Conservation (phyloP, 1,139 yeast genomes). For the Zygoascus sp. region DNA sequence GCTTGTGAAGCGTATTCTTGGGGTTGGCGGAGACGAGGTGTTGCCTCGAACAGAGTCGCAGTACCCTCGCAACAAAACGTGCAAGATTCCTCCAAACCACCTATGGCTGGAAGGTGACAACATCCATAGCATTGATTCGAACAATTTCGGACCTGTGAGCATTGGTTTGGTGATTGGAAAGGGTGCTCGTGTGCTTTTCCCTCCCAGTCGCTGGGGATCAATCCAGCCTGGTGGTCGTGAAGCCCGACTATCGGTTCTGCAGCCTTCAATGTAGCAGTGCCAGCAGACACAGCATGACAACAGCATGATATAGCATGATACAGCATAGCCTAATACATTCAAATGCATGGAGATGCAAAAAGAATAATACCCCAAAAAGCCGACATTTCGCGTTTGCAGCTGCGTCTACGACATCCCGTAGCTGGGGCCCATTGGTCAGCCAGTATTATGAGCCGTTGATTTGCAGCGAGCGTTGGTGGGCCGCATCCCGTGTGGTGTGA, state of each 20-base stretch:
- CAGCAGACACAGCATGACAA: too few relatives aligned
- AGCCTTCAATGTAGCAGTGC: too few relatives aligned
- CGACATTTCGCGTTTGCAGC: too few relatives aligned
- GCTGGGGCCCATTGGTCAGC: too few relatives aligned
- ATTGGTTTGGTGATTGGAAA: slow-evolving; percentile 73
- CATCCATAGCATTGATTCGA: slow-evolving; percentile 77
- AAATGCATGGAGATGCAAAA: too few relatives aligned
- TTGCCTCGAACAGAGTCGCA: slow-evolving; percentile 48
- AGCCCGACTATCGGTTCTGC: slow-evolving; percentile 21
- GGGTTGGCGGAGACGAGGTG: slow-evolving; percentile 64
- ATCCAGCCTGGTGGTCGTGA: slow-evolving; percentile 33
- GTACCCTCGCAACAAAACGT: slow-evolving; percentile 55
- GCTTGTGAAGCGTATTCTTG: slow-evolving; percentile 74
- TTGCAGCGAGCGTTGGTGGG: too few relatives aligned
- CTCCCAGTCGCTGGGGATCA: slow-evolving; percentile 47
- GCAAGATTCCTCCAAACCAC: slow-evolving; percentile 70
- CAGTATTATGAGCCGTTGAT: too few relatives aligned
- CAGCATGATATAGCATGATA: too few relatives aligned
- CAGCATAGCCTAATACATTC: too few relatives aligned
- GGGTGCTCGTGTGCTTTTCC: slow-evolving; percentile 64
- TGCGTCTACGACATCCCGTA: too few relatives aligned
- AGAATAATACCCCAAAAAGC: too few relatives aligned
- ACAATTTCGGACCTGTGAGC: slow-evolving; percentile 80
- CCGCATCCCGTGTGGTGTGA: too few relatives aligned
- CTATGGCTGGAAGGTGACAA: slow-evolving; percentile 96